A percentile compares a stretch with the other conserved stretches of the same genome.
Evolutionary conservation across 179 eudicot genomes (phyloP).

Genomic region (Camellia oleifera): DNA sequence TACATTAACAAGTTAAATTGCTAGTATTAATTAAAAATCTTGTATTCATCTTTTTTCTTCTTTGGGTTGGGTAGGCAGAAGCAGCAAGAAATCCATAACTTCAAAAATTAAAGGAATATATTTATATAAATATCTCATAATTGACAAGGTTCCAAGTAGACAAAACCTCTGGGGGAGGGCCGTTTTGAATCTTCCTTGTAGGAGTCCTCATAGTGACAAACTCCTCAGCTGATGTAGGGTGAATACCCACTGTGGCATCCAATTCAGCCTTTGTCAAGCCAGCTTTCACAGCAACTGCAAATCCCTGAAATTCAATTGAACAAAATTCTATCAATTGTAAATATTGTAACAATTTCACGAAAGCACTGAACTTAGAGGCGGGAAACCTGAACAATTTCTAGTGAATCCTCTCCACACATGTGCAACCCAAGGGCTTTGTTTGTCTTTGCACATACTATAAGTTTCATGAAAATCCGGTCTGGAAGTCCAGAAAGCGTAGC

Average conservation of each 20-base stretch:
- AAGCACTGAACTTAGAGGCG: background rate
- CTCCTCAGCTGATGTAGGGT: slow-evolving; percentile 97
- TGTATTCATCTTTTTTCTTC: too few species aligned
- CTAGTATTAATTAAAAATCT: too few species aligned
- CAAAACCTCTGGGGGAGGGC: slow-evolving; percentile 59
- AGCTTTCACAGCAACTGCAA: slow-evolving; percentile 95
- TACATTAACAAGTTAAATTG: too few species aligned
- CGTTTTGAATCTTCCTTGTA: slow-evolving; percentile 68
- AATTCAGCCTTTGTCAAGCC: slow-evolving; percentile 93
- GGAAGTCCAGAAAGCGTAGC: too few species aligned
- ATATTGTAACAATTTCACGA: background rate
- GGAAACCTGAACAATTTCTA: too few species aligned
- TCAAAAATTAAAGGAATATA: background rate
- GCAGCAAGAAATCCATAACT: background rate
- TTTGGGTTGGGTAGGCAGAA: too few species aligned
- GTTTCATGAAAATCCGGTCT: too few species aligned
- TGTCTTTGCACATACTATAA: too few species aligned
- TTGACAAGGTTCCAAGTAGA: background rate
- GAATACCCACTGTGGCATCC: slow-evolving; percentile 90
- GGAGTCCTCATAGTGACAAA: slow-evolving; percentile 96
- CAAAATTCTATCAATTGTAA: slow-evolving; percentile 5
- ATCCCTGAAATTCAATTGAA: slow-evolving; percentile 56
- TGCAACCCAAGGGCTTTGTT: too few species aligned
- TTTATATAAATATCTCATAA: background rate
- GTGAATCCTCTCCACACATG: too few species aligned